phyloP scores from a whole-genome alignment of 352 stramenopile genomes.

The Hyaloperonospora arabidopsidis region DNA sequence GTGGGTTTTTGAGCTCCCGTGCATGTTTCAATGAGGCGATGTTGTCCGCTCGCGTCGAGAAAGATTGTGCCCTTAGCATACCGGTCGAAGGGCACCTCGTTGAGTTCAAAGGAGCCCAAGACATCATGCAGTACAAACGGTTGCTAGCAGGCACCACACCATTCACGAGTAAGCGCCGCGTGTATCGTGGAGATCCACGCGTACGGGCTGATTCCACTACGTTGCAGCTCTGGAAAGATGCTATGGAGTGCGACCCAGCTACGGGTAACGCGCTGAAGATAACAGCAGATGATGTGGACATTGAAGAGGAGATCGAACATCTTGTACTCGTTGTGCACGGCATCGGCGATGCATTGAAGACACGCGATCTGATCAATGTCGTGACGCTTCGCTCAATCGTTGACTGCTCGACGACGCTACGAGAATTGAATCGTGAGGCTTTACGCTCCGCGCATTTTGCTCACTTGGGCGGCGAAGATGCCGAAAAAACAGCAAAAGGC shows the following conservation, averaged over 20 bases:
- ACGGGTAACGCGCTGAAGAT: conserved; percentile 22
- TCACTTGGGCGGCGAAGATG: conserved; percentile 25
- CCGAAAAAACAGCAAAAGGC: conserved; percentile 8
- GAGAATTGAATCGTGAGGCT: conserved; percentile 57
- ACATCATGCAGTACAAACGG: conserved; percentile 81
- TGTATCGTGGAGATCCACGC: conserved; percentile 70
- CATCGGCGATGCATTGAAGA: conserved; percentile 85
- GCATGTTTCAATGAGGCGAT: conserved; percentile 24
- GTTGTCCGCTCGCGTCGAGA: conserved; percentile 28
- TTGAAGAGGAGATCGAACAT: conserved; percentile 75
- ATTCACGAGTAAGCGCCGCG: conserved; percentile 72
- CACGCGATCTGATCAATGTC: conserved; percentile 79
- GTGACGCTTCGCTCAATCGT: conserved; percentile 78
- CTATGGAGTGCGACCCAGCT: conserved; percentile 35
- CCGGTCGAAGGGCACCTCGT: conserved; percentile 75
- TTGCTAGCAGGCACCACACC: conserved; percentile 65
- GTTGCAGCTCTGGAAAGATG: conserved; percentile 52
- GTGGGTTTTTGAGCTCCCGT: conserved; percentile 40
- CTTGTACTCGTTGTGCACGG: conserved; percentile 85
- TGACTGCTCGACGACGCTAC: conserved; percentile 64
- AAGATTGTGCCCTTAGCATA: conserved; percentile 54
- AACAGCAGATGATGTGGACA: conserved; percentile 57
- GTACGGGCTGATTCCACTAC: conserved; percentile 47
- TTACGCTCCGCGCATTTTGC: conserved; percentile 65
- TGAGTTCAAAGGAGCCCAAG: conserved; percentile 66